Conservation (phyloP, 2,329 filamentous ascomycete species). For the Rugonectria rugulosa region DNA sequence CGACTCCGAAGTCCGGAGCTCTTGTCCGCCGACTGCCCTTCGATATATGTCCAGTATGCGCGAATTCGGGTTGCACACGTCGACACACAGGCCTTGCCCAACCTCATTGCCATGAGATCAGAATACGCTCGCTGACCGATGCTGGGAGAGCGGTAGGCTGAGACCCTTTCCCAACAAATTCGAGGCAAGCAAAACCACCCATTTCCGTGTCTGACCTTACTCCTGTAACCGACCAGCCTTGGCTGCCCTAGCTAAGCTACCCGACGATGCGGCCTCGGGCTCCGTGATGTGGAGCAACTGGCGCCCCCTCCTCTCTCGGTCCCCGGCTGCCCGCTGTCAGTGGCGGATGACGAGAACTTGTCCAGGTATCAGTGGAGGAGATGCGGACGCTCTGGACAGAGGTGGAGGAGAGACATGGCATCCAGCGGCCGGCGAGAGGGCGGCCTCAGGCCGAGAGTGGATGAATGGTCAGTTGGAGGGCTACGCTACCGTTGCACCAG, state of each 20-base stretch:
- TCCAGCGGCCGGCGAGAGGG: conserved; percentile 8
- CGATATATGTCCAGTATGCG: neutral
- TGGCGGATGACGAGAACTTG: conserved; percentile 31
- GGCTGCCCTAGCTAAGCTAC: conserved; percentile 23
- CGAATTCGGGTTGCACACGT: neutral
- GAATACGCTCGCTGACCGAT: neutral
- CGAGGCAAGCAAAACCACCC: conserved; percentile 5
- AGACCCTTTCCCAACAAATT: conserved; percentile 13
- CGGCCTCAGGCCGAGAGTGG: conserved; percentile 6
- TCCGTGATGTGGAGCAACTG: conserved; percentile 36
- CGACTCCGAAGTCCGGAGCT: conserved; percentile 5
- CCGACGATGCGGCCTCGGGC: conserved; percentile 34
- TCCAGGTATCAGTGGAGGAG: conserved; percentile 34
- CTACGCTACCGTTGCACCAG: conserved; percentile 22
- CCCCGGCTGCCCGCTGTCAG: conserved; percentile 28
- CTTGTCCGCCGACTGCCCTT: neutral
- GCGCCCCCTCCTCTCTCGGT: conserved; percentile 34
- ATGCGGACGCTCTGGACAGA: conserved; percentile 20
- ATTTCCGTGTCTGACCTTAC: conserved; percentile 8
- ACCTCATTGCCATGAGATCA: neutral
- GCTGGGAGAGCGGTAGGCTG: conserved; percentile 13
- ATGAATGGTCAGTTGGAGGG: conserved; percentile 12
- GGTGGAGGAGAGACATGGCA: conserved; percentile 8
- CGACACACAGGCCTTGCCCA: conserved; percentile 16
- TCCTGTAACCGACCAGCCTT: conserved; percentile 17